Conservation (phyloP, 192 early-diverging fungal species). For the Gigaspora rosea region DNA sequence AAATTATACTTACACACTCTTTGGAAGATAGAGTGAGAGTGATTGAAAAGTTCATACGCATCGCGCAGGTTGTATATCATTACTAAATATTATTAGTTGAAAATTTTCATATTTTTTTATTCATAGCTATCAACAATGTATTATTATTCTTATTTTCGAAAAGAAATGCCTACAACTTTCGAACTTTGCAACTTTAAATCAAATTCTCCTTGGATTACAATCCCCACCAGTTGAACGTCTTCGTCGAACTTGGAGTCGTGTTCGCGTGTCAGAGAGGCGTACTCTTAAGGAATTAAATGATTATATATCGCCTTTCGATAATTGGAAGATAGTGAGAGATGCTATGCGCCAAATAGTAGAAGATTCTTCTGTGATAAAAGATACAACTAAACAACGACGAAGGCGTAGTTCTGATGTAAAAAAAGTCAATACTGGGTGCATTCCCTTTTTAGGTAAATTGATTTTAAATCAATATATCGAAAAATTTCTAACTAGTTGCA, state of each 20-base stretch:
- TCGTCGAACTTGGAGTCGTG: conserved; percentile 55
- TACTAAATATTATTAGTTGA: neutral
- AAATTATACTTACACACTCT: conserved; percentile 48
- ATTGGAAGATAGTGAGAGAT: conserved; percentile 60
- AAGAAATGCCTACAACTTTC: conserved; percentile 59
- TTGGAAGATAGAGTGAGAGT: conserved; percentile 52
- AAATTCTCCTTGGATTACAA: conserved; percentile 60
- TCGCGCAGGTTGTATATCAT: conserved; percentile 50
- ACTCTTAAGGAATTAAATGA: conserved; percentile 51
- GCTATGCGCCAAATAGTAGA: conserved; percentile 55
- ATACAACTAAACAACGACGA: conserved; percentile 19
- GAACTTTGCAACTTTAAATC: conserved; percentile 63
- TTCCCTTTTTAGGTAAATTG: conserved; percentile 58
- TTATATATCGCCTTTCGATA: conserved; percentile 56
- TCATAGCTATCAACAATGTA: neutral
- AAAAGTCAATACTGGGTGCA: conserved; percentile 54
- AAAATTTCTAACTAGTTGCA: no score
- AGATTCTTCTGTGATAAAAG: conserved; percentile 40
- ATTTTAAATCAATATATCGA: no score
- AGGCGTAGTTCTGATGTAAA: conserved; percentile 21
- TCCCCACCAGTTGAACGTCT: conserved; percentile 56
- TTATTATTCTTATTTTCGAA: neutral
- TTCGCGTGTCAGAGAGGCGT: conserved; percentile 44
- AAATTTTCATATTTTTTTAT: neutral
- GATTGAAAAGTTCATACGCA: conserved; percentile 64